Conservation (phyloP, 495 filamentous ascomycete genomes). For the Aspergillus cavernicola region DNA sequence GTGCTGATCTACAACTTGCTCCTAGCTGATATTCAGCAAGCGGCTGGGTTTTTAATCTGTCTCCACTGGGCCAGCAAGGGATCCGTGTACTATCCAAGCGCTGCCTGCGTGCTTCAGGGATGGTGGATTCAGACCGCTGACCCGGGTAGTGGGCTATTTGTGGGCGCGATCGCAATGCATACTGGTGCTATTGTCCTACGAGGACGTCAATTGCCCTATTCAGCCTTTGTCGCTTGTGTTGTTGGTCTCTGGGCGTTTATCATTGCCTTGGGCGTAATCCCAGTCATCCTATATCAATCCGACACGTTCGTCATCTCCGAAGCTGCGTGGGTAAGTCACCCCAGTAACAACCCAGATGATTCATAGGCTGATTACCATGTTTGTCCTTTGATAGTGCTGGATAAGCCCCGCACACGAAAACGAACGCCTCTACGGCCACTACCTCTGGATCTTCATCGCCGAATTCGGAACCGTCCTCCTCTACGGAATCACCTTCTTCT, state of each 20-base stretch:
- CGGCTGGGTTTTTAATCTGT: conserved; percentile 63
- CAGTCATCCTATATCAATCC: conserved; percentile 47
- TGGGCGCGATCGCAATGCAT: conserved; percentile 63
- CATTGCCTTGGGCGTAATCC: conserved; percentile 52
- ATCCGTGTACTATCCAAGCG: conserved; percentile 50
- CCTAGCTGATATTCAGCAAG: conserved; percentile 68
- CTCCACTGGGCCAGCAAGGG: conserved; percentile 53
- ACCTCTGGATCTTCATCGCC: conserved; percentile 71
- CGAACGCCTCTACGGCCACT: conserved; percentile 68
- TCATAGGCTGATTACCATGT: no score
- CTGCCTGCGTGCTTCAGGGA: conserved; percentile 64
- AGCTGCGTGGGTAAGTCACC: conserved; percentile 41
- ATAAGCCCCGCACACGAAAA: conserved; percentile 53
- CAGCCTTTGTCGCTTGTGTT: conserved; percentile 46
- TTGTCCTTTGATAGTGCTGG: conserved; percentile 72
- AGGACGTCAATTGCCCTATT: conserved; percentile 52
- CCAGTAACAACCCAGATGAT: no score
- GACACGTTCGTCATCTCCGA: conserved; percentile 54
- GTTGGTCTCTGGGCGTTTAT: conserved; percentile 55
- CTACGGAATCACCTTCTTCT: conserved; percentile 61
- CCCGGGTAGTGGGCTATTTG: conserved; percentile 64
- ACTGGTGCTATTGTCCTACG: conserved; percentile 59
- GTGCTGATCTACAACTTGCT: conserved; percentile 71
- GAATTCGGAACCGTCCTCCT: conserved; percentile 60
- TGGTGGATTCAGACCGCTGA: conserved; percentile 70